Conservation (phyloP, 2,329 filamentous ascomycete genomes). For the Aureobasidium mangrovei region DNA sequence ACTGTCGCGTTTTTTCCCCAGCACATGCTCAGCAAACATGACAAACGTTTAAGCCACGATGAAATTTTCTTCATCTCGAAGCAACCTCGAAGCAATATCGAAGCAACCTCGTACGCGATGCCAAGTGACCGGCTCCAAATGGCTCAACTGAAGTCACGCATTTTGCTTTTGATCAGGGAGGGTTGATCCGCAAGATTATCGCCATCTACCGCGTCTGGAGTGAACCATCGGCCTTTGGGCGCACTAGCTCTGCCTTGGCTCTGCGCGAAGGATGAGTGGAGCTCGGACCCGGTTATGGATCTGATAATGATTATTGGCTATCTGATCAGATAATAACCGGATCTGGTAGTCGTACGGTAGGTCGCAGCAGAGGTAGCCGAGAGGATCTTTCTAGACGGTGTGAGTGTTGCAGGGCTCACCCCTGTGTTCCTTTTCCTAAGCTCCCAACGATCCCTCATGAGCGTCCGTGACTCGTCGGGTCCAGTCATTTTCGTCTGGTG, state of each 20-base stretch:
- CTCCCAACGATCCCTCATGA: not conserved
- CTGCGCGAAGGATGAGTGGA: conserved; percentile 1
- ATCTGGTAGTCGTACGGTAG: not conserved
- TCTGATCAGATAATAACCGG: conserved; percentile 6
- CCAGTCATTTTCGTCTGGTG: not conserved
- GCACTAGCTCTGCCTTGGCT: not conserved
- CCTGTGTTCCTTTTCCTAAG: not conserved
- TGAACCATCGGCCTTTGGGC: not conserved
- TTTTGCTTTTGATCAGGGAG: not conserved
- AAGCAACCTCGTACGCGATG: too few species aligned
- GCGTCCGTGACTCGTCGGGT: not conserved
- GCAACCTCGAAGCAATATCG: too few species aligned
- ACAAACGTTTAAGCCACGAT: too few species aligned
- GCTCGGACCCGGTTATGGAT: conserved; percentile 7
- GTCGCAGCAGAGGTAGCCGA: not conserved
- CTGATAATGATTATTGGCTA: not conserved
- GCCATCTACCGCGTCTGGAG: not conserved
- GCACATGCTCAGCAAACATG: too few species aligned
- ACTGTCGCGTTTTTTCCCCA: too few species aligned
- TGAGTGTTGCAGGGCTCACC: not conserved
- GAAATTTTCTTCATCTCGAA: too few species aligned
- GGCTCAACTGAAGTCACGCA: not conserved
- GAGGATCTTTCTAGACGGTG: not conserved
- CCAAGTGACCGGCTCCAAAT: too few species aligned
- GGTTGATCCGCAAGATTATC: conserved; percentile 11